Base-by-base conservation (phyloP, 2,329 filamentous ascomycete genomes). In the Trichoderma guizhouense region DNA sequence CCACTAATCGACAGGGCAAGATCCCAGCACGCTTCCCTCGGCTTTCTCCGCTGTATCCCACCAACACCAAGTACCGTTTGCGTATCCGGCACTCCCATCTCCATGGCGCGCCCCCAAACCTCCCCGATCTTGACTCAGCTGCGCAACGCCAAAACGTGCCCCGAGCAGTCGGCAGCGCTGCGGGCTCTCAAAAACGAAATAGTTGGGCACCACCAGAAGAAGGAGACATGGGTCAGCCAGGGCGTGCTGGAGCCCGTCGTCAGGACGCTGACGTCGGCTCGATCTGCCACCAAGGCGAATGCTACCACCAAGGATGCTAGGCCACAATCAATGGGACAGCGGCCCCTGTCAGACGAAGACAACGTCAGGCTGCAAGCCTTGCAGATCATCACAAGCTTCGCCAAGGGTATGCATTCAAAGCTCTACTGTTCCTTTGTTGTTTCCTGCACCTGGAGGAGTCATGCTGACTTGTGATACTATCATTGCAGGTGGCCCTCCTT, bases 161-260 rank as follows among this genome's bases (percentile, higher is more conserved):
- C 81, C 26, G 87, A 90, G 74, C 87, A 88, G 76, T 83, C 88
- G 53, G 83, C 85, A 30, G 88, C 90, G 64, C 86, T 98, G 58
- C 89, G 91, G 75, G 85, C 86, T 55, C 84, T 99, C 34, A 98
- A 97, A 84, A 96, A 97, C 81, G 92, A 96, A 74, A 88, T 97
- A 62, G 90, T 97, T 73, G 96, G 96, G 28, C 94, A 98, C 81
- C 87, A 92, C 39, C 91, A 95, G 80, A 91, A 91, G 80, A 99
- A 99, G 82, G 92, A 95, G 81, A 82, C 89, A 71, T 95, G 91
- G 85, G 86, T 98, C 53, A 85, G 85, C 72, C 83, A 89, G 69
- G 95, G 95, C 21, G 85, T 93, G 32, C 82, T 96, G 61, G 86
- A 89, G 68, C 86, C 88, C 39, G 83, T 86, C 70, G 86, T 85